Conservation (phyloP, 2,329 filamentous ascomycete genomes). For the Colletotrichum sp. region DNA sequence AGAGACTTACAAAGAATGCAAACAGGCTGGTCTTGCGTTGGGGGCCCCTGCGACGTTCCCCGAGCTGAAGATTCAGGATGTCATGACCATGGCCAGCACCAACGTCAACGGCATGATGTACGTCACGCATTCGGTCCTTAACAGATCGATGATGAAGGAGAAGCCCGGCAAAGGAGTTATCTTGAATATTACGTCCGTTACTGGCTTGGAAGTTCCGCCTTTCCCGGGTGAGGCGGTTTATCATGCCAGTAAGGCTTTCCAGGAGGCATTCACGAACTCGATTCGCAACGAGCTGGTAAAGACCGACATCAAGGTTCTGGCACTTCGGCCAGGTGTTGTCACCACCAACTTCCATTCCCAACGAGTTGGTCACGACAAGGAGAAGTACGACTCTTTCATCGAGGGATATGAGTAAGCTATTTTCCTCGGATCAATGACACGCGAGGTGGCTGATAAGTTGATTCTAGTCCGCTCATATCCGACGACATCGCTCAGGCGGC, state of each 20-base stretch:
- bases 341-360: constrained; percentile 53
- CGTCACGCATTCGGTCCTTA: constrained; percentile 48
- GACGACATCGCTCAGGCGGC: constrained; percentile 48
- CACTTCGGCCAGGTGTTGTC: constrained; percentile 50
- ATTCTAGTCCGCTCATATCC: constrained; percentile 38
- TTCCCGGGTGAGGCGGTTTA: constrained; percentile 55
- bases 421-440: not conserved
- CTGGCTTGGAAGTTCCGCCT: constrained; percentile 50
- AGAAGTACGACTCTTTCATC: constrained; percentile 47
- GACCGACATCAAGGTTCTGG: constrained; percentile 52
- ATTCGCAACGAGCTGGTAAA: constrained; percentile 50
- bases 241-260: constrained; percentile 50
- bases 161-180: constrained; percentile 44
- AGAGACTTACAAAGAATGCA: not conserved
- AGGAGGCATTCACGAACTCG: constrained; percentile 54
- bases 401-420: constrained; percentile 40
- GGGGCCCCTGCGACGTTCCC: constrained; percentile 48
- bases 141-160: constrained; percentile 42
- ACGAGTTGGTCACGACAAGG: constrained; percentile 47
- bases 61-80: constrained; percentile 43
- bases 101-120: constrained; percentile 55
- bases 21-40: constrained; percentile 47
- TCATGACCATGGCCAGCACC: constrained; percentile 50
- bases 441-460: not conserved
- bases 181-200: constrained; percentile 52